Evolutionary conservation across 1,139 yeast genomes (phyloP).

Genomic region (Meyerozyma sp.): DNA sequence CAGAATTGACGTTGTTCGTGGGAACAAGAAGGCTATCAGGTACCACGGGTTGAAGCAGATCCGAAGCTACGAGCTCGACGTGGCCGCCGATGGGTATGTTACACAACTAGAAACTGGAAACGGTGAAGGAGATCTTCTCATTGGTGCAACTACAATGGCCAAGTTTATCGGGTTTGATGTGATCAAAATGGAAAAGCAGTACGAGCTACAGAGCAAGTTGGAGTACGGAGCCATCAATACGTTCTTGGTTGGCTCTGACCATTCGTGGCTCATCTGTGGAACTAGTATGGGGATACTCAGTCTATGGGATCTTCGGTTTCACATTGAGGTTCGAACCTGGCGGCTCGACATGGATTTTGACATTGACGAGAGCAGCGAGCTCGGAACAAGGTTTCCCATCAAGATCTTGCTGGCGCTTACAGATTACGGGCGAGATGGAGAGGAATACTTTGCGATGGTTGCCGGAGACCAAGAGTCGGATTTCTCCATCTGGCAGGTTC

Average conservation of each 20-base stretch:
- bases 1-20: constrained; percentile 45
- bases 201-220: constrained; percentile 48
- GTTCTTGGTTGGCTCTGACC: constrained; percentile 48
- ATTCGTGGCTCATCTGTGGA: constrained; percentile 67
- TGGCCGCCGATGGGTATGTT: constrained; percentile 35
- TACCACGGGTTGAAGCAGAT: constrained; percentile 35
- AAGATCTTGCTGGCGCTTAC: constrained; percentile 40
- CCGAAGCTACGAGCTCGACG: constrained; percentile 34
- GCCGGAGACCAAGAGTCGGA: constrained; percentile 65
- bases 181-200: constrained; percentile 45
- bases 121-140: constrained; percentile 20
- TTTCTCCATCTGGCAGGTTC: constrained; percentile 73
- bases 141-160: constrained; percentile 51
- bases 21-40: constrained; percentile 31
- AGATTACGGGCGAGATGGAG: constrained; percentile 9
- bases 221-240: constrained; percentile 62
- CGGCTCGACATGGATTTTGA: constrained; percentile 37
- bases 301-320: constrained; percentile 79
- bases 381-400: constrained; percentile 31
- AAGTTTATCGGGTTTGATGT: constrained; percentile 55
- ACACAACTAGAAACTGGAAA: constrained; percentile 35
- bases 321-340: constrained; percentile 57
- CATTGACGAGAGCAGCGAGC: constrained; percentile 8
- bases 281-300: constrained; percentile 68
- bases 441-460: constrained; percentile 40